Conservation (phyloP, 2,329 filamentous ascomycete genomes). For the Aspergillus sp. region DNA sequence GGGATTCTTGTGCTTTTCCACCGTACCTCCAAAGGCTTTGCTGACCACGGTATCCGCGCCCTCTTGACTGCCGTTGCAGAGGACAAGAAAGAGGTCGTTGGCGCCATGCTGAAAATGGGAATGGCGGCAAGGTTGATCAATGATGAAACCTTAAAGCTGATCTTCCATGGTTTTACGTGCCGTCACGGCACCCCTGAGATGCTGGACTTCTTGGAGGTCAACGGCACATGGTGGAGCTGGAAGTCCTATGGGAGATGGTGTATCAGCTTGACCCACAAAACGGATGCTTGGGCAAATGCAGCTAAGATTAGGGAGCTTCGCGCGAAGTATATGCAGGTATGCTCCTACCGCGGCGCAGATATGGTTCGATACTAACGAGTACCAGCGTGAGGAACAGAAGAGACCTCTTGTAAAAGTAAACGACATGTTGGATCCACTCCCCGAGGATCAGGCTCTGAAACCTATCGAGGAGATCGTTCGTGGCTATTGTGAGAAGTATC, state of each 20-base stretch:
- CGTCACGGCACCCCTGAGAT: neutral
- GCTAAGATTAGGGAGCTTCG: no score
- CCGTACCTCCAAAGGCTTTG: neutral
- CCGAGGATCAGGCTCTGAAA: no score
- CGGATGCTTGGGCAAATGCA: neutral
- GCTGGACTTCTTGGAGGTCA: neutral
- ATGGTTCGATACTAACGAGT: no score
- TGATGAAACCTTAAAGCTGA: neutral
- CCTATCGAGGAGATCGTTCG: no score
- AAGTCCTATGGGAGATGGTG: neutral
- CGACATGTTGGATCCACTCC: no score
- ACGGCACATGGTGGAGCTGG: neutral
- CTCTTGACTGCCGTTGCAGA: slow-evolving; percentile 12
- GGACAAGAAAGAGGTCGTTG: slow-evolving; percentile 9
- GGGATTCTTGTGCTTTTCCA: slow-evolving; percentile 11
- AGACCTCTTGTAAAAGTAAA: no score
- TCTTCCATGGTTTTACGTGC: neutral
- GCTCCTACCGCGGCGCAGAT: no score
- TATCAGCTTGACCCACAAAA: neutral
- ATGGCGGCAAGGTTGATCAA: slow-evolving; percentile 11
- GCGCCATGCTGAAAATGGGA: slow-evolving; percentile 16
- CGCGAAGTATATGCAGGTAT: no score
- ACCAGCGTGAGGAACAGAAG: no score
- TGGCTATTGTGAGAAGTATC: no score
- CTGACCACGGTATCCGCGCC: slow-evolving; percentile 4